Evolutionary conservation across 768 basidiomycete genomes (phyloP).

Genomic region (Serendipita indica): DNA sequence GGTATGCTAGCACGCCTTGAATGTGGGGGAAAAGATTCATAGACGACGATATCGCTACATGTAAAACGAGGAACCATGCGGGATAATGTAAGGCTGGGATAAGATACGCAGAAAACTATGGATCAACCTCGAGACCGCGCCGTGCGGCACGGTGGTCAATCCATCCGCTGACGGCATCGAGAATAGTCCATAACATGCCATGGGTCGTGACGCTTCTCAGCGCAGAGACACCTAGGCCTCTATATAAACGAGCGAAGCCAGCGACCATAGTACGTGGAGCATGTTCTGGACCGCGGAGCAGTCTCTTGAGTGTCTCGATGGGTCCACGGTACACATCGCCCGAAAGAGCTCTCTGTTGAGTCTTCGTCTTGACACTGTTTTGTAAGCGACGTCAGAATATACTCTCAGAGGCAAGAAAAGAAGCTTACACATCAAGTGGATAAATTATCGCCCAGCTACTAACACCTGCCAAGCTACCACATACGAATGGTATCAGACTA

Average conservation of each 20-base stretch:
- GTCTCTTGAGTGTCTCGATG: slow-evolving; percentile 56
- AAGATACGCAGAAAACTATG: too few species aligned
- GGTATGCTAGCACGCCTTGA: too few species aligned
- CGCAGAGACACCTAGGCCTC: slow-evolving; percentile 88
- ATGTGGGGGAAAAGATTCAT: too few species aligned
- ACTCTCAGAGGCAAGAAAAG: not conserved
- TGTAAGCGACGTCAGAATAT: slow-evolving; percentile 13
- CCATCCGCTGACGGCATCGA: slow-evolving; percentile 35
- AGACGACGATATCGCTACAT: too few species aligned
- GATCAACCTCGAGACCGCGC: not conserved
- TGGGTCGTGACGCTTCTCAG: slow-evolving; percentile 85
- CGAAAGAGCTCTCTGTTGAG: slow-evolving; percentile 84
- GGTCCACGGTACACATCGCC: slow-evolving; percentile 59
- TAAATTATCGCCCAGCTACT: slow-evolving; percentile 69
- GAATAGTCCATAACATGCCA: slow-evolving; percentile 85
- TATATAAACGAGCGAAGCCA: slow-evolving; percentile 77
- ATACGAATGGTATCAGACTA: slow-evolving; percentile 76
- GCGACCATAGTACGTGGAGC: slow-evolving; percentile 47
- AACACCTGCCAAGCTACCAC: slow-evolving; percentile 82
- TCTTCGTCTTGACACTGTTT: slow-evolving; percentile 75
- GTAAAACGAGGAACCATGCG: too few species aligned
- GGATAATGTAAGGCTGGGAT: too few species aligned
- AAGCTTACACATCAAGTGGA: slow-evolving; percentile 75
- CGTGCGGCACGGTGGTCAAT: slow-evolving; percentile 19
- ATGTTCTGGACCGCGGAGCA: slow-evolving; percentile 80